Evolutionary conservation across 805 yeast genomes (phyloP).

Genomic region (Metschnikowia proteae): DNA sequence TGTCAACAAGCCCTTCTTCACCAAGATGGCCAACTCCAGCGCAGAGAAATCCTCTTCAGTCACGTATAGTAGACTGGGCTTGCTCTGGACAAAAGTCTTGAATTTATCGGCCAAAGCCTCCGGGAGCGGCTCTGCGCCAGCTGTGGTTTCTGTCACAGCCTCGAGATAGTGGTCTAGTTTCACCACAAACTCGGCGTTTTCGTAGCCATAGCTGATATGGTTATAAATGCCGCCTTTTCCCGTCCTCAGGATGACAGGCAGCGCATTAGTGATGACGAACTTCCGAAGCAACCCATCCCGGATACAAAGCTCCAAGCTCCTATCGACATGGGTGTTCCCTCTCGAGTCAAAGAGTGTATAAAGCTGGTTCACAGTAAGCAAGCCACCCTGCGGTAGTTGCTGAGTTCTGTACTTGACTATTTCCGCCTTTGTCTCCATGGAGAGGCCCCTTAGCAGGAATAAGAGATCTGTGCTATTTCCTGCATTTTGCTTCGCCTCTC

Average conservation of each 20-base stretch:
- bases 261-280: constrained; percentile 41
- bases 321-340: constrained; percentile 50
- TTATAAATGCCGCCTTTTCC: constrained; percentile 23
- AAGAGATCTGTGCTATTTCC: constrained; percentile 25
- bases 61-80: constrained; percentile 29
- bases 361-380: constrained; percentile 44
- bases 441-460: constrained; percentile 32
- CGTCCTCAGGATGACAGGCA: constrained; percentile 41
- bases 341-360: constrained; percentile 44
- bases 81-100: constrained; percentile 16
- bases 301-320: constrained; percentile 35
- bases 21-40: constrained; percentile 29
- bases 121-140: constrained; percentile 11
- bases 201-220: constrained; percentile 39
- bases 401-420: constrained; percentile 30
- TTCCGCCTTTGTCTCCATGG: constrained; percentile 34
- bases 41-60: constrained; percentile 22
- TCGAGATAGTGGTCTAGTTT: constrained; percentile 23
- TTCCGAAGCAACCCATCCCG: constrained; percentile 36
- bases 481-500: constrained; percentile 11
- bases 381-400: constrained; percentile 34
- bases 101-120: constrained; percentile 21
- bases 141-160: constrained; percentile 15
- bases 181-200: constrained; percentile 37
- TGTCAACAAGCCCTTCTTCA: constrained; percentile 42